Percentiles rank a stretch among this genome's conserved stretches.
Conservation (phyloP, 1,284 basidiomycete genomes). For the Boletus calvinii region DNA sequence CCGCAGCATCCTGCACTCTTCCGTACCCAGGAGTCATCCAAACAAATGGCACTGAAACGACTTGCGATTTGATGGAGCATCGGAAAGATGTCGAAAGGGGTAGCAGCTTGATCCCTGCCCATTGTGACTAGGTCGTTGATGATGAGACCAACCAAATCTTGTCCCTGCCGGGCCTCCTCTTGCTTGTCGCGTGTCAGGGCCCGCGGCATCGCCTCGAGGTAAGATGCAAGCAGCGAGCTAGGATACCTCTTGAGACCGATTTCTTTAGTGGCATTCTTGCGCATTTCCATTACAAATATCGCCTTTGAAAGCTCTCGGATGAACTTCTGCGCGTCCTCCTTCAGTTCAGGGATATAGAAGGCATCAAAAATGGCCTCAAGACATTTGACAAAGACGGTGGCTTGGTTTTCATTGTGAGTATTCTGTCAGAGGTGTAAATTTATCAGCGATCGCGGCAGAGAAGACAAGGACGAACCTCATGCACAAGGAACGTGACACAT, state of each 20-base stretch:
- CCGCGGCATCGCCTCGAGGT: slow-evolving; percentile 76
- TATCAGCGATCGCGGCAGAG: not conserved
- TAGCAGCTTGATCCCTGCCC: slow-evolving; percentile 46
- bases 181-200: slow-evolving; percentile 65
- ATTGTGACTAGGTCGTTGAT: slow-evolving; percentile 68
- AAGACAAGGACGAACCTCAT: slow-evolving; percentile 55
- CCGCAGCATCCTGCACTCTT: slow-evolving; percentile 88
- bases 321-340: slow-evolving; percentile 67
- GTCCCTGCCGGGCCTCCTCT: slow-evolving; percentile 59
- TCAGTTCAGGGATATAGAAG: slow-evolving; percentile 67
- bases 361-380: slow-evolving; percentile 83
- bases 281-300: slow-evolving; percentile 68
- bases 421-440: slow-evolving; percentile 47
- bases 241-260: slow-evolving; percentile 55
- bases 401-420: slow-evolving; percentile 69
- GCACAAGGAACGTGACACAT: slow-evolving; percentile 69
- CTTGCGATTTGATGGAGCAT: slow-evolving; percentile 78
- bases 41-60: slow-evolving; percentile 80
- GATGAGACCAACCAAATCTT: slow-evolving; percentile 59
- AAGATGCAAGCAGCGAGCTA: slow-evolving; percentile 63
- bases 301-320: slow-evolving; percentile 66
- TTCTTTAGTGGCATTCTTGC: slow-evolving; percentile 54
- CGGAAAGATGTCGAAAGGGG: slow-evolving; percentile 54
- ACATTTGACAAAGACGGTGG: slow-evolving; percentile 68
- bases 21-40: slow-evolving; percentile 85